Base-by-base conservation (phyloP, 148 eudicot genomes). In the Persicaria maculosa region DNA sequence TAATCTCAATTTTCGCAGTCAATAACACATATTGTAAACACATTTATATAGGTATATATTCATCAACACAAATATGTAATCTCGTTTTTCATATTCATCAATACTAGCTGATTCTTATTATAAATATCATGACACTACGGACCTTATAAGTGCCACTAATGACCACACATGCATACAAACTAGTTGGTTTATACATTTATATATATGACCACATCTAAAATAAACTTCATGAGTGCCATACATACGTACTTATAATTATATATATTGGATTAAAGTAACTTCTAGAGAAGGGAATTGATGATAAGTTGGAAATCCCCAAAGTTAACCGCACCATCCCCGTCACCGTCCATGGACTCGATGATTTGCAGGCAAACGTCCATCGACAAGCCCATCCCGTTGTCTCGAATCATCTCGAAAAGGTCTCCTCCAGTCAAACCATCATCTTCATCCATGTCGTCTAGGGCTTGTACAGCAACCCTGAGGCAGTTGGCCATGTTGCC, bases 301-400 rank as follows among this genome's bases (percentile, higher is more conserved):
- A 85, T 75, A 46, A 75, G 81, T 45, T 75, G 83, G 68, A 85
- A 77, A 61, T 85, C 88, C 76, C 80, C 82, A n/a, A 77, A 76
- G 68, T 70, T 80, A 50, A 82, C 68, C 46, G 75, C 84, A 9
- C 86, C 86, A 68, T 80, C 82, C 0, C 85, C 85, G 76, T 85
- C 81, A 4, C 80, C 85, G 73, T 85, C 88, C 80, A 82, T 72
- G 44, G 82, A 78, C 20, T 55, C 80, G 53, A 82, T 75, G 62
- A 85, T 80, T 14, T 72, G 78, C n/a, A 68, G 75, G 16, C 88
- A 85, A 67, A 68, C 78, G 45, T 78, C 77, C 40, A 79, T 52
- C 2, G 80, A 57, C 46, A 84, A 57, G 19, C 59, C 76, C 47
- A 71, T 71, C 57, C 74, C 74, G n/a, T 46, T 71, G 15, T 19